Evolutionary conservation across 2,329 filamentous ascomycete genomes (phyloP).

Genomic region (Xylariales sp.): DNA sequence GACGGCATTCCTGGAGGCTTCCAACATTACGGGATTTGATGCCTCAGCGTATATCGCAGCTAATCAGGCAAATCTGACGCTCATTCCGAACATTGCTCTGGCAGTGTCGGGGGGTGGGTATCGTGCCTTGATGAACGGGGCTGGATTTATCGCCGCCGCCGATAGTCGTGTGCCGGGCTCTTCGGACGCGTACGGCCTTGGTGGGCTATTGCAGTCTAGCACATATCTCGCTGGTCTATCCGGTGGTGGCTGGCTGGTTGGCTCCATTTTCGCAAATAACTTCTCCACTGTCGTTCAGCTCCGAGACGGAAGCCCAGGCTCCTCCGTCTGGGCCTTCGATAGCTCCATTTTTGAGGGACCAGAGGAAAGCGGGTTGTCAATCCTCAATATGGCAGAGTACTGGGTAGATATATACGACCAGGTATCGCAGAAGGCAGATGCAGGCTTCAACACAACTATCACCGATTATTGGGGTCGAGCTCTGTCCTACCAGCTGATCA

Average conservation of each 20-base stretch:
- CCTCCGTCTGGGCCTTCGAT: constrained; percentile 30
- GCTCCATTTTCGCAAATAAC: constrained; percentile 71
- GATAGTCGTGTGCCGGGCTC: constrained; percentile 60
- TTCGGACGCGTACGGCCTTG: constrained; percentile 57
- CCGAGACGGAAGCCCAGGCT: constrained; percentile 22
- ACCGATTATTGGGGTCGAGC: constrained; percentile 74
- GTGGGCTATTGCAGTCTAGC: constrained; percentile 62
- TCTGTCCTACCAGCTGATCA: constrained; percentile 67
- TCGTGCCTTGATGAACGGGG: constrained; percentile 66
- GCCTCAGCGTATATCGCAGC: constrained; percentile 59
- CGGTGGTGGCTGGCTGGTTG: constrained; percentile 72
- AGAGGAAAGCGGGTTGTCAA: constrained; percentile 18
- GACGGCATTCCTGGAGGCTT: constrained; percentile 64
- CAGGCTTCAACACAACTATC: constrained; percentile 60
- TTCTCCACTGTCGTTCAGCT: constrained; percentile 56
- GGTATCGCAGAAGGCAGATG: constrained; percentile 57
- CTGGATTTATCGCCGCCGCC: constrained; percentile 64
- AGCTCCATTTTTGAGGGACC: constrained; percentile 30
- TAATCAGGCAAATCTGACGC: constrained; percentile 60
- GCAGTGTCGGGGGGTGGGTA: constrained; percentile 70
- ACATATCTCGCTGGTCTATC: constrained; percentile 73
- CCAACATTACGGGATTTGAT: constrained; percentile 69
- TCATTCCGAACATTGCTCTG: constrained; percentile 50
- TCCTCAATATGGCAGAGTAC: constrained; percentile 41
- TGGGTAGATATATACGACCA: constrained; percentile 54